phyloP scores from a whole-genome alignment of 208 protist species.

The Trypanosoma congolense region DNA sequence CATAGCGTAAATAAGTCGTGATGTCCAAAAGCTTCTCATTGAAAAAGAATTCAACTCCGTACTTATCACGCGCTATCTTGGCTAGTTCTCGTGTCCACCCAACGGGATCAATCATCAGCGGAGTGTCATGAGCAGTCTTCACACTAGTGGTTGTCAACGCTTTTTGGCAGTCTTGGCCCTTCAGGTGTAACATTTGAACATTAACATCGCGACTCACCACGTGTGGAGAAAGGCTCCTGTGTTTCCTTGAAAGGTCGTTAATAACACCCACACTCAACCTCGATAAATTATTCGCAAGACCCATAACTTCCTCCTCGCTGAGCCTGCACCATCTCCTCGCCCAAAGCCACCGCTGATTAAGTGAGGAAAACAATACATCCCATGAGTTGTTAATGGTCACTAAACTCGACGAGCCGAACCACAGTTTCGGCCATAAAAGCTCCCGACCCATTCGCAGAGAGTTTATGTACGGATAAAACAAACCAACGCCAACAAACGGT shows the following conservation, averaged over 20 bases:
- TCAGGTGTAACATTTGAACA: conserved; percentile 4
- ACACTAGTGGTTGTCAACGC: conserved; percentile 5
- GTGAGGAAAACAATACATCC: conserved; percentile 48
- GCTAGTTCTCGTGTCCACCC: conserved; percentile 71
- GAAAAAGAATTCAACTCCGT: conserved; percentile 55
- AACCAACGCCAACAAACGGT: conserved; percentile 71
- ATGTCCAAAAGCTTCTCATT: conserved; percentile 43
- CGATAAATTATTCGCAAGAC: conserved; percentile 72
- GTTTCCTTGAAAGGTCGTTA: conserved; percentile 35
- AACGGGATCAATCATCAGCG: conserved; percentile 67
- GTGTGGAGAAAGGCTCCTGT: conserved; percentile 51
- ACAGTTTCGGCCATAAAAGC: conserved; percentile 38
- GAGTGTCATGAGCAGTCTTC: conserved; percentile 44
- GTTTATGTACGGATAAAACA: conserved; percentile 56
- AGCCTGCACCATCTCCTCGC: conserved; percentile 40
- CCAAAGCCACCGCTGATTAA: conserved; percentile 67
- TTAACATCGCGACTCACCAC: conserved; percentile 30
- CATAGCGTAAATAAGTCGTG: conserved; percentile 57
- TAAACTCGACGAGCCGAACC: conserved; percentile 43
- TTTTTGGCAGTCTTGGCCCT: background rate
- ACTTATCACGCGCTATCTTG: conserved; percentile 36
- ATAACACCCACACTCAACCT: conserved; percentile 55
- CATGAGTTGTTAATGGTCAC: conserved; percentile 49
- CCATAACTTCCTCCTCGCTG: conserved; percentile 46
- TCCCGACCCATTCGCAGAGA: conserved; percentile 29